A percentile compares a stretch with the other conserved stretches of the same genome.
Conservation (phyloP, 768 basidiomycete genomes). For the Pleurotus tuber-regium region DNA sequence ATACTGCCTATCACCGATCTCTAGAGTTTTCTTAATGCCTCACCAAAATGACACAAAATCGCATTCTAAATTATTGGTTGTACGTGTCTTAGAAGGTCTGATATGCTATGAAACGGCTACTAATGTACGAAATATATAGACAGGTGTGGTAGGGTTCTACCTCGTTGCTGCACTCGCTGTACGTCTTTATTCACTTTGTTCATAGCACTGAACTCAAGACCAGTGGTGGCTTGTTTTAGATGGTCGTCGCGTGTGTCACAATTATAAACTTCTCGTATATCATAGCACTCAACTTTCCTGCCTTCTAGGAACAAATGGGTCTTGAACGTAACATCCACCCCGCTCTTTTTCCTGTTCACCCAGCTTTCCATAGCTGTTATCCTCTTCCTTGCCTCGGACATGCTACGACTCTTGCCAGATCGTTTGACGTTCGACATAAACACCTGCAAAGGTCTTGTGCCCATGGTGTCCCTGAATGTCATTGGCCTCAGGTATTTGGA, state of each 20-base stretch:
- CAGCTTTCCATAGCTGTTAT: conserved; percentile 80
- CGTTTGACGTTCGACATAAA: conserved; percentile 62
- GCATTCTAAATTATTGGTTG: conserved; percentile 15
- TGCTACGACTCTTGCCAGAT: conserved; percentile 63
- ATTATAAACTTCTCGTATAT: neutral
- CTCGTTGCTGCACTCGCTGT: conserved; percentile 87
- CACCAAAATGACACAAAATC: conserved; percentile 13
- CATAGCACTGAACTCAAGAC: neutral
- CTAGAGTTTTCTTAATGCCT: too few relatives aligned
- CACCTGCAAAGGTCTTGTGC: conserved; percentile 68
- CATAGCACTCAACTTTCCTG: conserved; percentile 12
- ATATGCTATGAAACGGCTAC: too few relatives aligned
- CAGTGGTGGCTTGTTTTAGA: conserved; percentile 39
- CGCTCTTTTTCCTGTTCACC: conserved; percentile 83
- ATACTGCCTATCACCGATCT: too few relatives aligned
- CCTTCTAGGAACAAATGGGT: conserved; percentile 85
- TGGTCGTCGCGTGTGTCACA: conserved; percentile 79
- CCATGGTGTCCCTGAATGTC: conserved; percentile 77
- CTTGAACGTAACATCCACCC: conserved; percentile 66
- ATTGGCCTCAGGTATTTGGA: conserved; percentile 70
- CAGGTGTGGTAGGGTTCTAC: conserved; percentile 79
- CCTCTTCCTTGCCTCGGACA: conserved; percentile 66
- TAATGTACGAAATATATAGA: conserved; percentile 34
- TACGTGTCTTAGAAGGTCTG: conserved; percentile 25
- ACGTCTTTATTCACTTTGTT: conserved; percentile 30